Evolutionary conservation across 495 filamentous ascomycete genomes (phyloP), one percentile per base, ranked within the genome.

Genomic region (Xylaria telfairii): DNA sequence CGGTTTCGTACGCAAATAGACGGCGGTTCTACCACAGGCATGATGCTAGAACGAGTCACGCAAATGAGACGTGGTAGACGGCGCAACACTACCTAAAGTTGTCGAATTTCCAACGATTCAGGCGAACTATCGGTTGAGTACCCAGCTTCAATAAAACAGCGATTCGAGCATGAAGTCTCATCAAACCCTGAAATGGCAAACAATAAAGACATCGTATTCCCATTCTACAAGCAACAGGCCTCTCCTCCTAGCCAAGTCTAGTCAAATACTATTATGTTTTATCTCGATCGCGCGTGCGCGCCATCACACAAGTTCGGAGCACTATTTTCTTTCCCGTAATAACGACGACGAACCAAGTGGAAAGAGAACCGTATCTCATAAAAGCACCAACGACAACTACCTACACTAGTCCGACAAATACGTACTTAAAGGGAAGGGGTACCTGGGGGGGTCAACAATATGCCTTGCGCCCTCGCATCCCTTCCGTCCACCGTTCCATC

Each of bases 291-390:
- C 49, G 15, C 21, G 0, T 26, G 30, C 12, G n/a, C n/a, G n/a
- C 24, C 4, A 15, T 28, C 19, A 54, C 39, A 41, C 51, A 54
- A 30, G 26, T 4, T 17, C 51, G 15, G 49, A 13, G 26, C 51
- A 54, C 5, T 13, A 2, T 6, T 7, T 17, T 26, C 2, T 51
- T 26, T 13, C 2, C 9, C 1, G n/a, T n/a, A n/a, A n/a, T n/a
- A 51, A 51, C 9, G 3, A 2, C 8, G n/a, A 51, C 21, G 21
- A 26, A 24, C 47, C 47, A 13, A 2, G 26, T 54, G 12, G 13
- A 54, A 7, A 30, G 51, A 54, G 51, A 54, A 54, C 51, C 51
- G 12, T 54, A 54, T 54, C 51, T 54, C 51, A 54, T 54, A 30
- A 54, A 54, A 3, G 17, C 51, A 54, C 51, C 51, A 30, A 54